phyloP scores from a whole-genome alignment of 257 asterid genomes.

The Schizonepeta tenuifolia region DNA sequence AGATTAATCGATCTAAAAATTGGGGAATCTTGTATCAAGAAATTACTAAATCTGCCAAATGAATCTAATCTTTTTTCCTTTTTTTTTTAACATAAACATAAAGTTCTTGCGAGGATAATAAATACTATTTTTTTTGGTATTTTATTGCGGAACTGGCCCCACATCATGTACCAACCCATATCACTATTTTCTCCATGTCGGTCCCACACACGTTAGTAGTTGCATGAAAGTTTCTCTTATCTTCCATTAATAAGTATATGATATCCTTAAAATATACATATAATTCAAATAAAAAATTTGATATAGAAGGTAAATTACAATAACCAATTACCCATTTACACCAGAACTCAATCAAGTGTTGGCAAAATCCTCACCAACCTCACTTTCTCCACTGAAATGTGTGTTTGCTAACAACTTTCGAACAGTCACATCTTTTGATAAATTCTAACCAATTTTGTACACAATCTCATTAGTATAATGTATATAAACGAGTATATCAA shows the following conservation, averaged over 20 bases:
- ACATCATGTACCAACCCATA: not conserved
- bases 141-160: slow-evolving; percentile 7
- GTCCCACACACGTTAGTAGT: not conserved
- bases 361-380: too few relatives aligned
- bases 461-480: too few relatives aligned
- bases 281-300: too few relatives aligned
- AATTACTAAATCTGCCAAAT: not conserved
- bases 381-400: too few relatives aligned
- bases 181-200: not conserved
- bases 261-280: too few relatives aligned
- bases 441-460: too few relatives aligned
- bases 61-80: not conserved
- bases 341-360: too few relatives aligned
- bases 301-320: too few relatives aligned
- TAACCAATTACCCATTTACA: too few relatives aligned
- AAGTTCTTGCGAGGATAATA: not conserved
- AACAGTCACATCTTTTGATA: too few relatives aligned
- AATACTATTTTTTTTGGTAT: not conserved
- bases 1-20: not conserved
- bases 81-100: not conserved
- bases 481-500: too few relatives aligned
- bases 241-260: not conserved
- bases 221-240: not conserved
- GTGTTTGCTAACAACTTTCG: too few relatives aligned
- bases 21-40: not conserved